Conservation (phyloP, 2,329 filamentous ascomycete genomes). For the Scytalidium sp. region DNA sequence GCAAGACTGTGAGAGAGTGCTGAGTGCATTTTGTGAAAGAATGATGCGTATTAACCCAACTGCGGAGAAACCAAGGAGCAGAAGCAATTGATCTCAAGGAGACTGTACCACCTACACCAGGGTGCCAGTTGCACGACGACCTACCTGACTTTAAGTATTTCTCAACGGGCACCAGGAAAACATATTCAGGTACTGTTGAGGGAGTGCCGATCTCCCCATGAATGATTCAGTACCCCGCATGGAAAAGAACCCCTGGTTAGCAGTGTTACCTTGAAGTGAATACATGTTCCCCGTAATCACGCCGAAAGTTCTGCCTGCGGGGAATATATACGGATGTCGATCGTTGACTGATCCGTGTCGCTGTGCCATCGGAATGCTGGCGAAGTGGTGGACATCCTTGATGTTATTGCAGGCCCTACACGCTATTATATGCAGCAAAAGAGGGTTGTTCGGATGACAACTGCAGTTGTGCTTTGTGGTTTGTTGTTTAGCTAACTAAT, state of each 20-base stretch:
- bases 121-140: neutral
- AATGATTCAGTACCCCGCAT: neutral
- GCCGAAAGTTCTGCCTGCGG: neutral
- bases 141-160: neutral
- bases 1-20: constrained; percentile 3
- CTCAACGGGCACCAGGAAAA: neutral
- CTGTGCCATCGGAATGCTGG: neutral
- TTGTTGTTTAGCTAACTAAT: no score
- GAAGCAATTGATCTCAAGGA: neutral
- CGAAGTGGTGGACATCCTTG: neutral
- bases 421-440: neutral
- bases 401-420: neutral
- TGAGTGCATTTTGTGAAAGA: no score
- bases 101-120: neutral
- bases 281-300: neutral
- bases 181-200: neutral
- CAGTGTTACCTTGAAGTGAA: neutral
- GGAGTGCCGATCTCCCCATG: neutral
- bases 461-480: neutral
- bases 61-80: neutral
- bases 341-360: neutral
- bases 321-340: neutral
- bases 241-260: neutral
- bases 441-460: neutral
- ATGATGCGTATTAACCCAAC: neutral